These are phyloP conservation scores for Phialophora macrospora DNA, from an alignment of 2,329 filamentous ascomycete genomes.

Conservation along the genomic window DNA sequence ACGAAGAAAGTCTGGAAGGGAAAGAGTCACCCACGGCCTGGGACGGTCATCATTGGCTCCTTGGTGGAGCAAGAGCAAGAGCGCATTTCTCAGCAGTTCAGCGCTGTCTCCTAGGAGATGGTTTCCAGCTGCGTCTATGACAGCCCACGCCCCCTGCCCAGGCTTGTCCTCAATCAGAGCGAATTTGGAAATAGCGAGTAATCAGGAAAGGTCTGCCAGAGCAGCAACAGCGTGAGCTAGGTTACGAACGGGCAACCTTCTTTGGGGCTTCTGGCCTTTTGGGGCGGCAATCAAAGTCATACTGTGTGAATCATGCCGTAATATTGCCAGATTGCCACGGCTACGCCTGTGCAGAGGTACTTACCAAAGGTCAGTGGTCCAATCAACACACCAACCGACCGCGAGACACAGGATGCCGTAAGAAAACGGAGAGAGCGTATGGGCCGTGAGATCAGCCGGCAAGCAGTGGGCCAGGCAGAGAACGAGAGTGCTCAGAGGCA, in stretches of 20 bases:
- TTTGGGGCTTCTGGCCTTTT: not conserved
- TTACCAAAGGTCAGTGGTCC: not conserved
- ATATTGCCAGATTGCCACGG: conserved; percentile 6
- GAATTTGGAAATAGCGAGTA: not conserved
- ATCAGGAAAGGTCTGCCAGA: not conserved
- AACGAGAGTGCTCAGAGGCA: conserved; percentile 1
- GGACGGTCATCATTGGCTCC: conserved; percentile 1
- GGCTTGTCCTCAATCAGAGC: conserved; percentile 3
- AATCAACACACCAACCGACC: conserved; percentile 2
- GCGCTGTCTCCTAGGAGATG: conserved; percentile 4
- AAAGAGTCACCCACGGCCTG: not conserved
- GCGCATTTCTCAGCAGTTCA: conserved; percentile 11
- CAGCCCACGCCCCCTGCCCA: not conserved
- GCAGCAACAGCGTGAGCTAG: not conserved
- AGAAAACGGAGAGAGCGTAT: conserved; percentile 12
- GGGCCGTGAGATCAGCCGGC: conserved; percentile 15
- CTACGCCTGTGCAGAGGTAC: conserved; percentile 6
- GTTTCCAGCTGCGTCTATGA: not conserved
- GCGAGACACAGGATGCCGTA: conserved; percentile 21
- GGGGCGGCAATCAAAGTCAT: not conserved
- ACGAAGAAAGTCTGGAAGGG: conserved; percentile 15
- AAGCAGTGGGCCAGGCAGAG: conserved; percentile 2
- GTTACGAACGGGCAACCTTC: not conserved
- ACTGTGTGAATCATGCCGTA: not conserved
- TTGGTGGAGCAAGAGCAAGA: not conserved